phyloP scores from a whole-genome alignment of 2,329 filamentous ascomycete genomes.

The Clonostachys byssicola region DNA sequence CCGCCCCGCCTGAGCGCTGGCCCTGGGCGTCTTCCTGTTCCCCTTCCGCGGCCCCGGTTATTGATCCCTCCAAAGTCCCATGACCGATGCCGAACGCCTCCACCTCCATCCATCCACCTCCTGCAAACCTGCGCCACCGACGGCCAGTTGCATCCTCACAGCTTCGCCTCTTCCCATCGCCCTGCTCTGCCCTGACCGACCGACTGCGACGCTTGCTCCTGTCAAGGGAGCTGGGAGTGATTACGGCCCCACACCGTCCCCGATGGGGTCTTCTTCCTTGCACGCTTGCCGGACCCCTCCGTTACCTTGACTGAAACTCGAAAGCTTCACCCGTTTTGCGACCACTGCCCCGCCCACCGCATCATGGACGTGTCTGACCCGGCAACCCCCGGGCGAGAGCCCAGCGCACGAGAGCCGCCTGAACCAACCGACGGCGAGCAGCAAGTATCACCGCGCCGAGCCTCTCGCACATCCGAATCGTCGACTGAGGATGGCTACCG shows the following conservation, averaged over 20 bases:
- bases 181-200: no score
- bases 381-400: not conserved
- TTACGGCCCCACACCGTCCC: not conserved
- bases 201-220: no score
- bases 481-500: constrained; percentile 25
- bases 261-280: not conserved
- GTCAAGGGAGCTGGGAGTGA: no score
- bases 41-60: no score
- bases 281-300: no score
- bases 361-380: not conserved
- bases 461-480: constrained; percentile 18
- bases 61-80: no score
- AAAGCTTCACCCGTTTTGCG: not conserved
- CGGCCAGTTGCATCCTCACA: not conserved
- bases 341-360: not conserved
- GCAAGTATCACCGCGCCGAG: not conserved
- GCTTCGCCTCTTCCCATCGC: not conserved
- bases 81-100: not conserved
- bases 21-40: no score
- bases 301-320: no score
- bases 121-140: not conserved
- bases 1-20: no score
- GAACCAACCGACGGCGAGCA: not conserved
- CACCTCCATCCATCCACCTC: no score
- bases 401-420: not conserved